Evolutionary conservation across 2,329 filamentous ascomycete species (phyloP), one percentile per base, ranked within the genome.

Genomic region (Colletotrichum costaricense): DNA sequence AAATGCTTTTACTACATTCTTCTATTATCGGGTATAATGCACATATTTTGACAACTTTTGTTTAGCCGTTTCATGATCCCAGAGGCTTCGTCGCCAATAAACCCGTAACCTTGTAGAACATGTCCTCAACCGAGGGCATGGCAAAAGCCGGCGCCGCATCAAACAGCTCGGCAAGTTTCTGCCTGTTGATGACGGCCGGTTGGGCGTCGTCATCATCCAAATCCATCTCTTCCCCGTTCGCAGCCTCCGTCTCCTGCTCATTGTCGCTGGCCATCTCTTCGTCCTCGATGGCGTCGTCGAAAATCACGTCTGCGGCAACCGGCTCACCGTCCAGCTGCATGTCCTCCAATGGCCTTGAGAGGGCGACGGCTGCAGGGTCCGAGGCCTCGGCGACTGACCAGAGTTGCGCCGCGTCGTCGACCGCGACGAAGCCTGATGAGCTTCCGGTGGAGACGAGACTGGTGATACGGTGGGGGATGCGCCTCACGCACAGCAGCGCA

Each of bases 361-460:
- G 83, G 4, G 86, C 82, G 2, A 89, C 81, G 2, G 87, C 84
- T 3, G 85, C 84, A 35, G 89, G 86, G 70, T 90, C 87, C 38
- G 89, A 88, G 77, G 89, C 89, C 79, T 93, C 90, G 49, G 87
- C 85, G 46, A 91, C 79, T 33, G 88, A 89, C 84, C 91, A 91
- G 52, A 97, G 86, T 78, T 94, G 92, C 16, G 94, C 94, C 0
- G 90, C 87, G n/a, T 92, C 88, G 80, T 97, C 95, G 6, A 98
- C 82, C 11, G 93, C 84, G 52, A 97, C 85, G 80, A 94, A 98
- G 5, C 95, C 94, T 58, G 90, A 91, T 2, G 91, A 89, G 24
- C 87, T 87, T 14, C 88, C 85, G 24, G 90, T 88, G 3, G 94
- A 88, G 2, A 94, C 84, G 1, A 98, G 82, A 14, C 92, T 91